These are phyloP conservation scores for Mortierella antarctica DNA, from an alignment of 192 early-diverging fungal species.

Conservation along the genomic window DNA sequence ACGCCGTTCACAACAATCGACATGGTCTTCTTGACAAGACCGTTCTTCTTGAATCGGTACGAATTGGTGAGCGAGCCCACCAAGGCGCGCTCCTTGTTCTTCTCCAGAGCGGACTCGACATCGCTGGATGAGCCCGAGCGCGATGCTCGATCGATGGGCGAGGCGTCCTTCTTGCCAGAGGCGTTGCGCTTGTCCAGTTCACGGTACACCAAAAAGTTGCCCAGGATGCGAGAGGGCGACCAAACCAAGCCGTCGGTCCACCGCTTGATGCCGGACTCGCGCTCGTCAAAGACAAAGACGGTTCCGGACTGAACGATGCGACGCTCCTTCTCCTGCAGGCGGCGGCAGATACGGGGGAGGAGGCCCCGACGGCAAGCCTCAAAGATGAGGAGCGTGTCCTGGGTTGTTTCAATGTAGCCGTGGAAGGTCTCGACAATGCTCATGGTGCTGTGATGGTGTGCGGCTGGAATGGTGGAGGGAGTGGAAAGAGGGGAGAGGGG, in stretches of 20 bases:
- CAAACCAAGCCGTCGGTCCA: constrained; percentile 89
- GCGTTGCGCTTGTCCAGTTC: constrained; percentile 67
- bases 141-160: constrained; percentile 55
- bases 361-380: constrained; percentile 80
- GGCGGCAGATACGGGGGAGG: constrained; percentile 73
- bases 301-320: constrained; percentile 77
- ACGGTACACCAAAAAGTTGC: constrained; percentile 85
- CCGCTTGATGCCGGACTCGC: constrained; percentile 84
- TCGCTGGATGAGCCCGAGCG: constrained; percentile 46
- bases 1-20: constrained; percentile 76
- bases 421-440: constrained; percentile 68
- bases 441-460: constrained; percentile 28
- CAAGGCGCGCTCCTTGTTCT: constrained; percentile 64
- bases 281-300: constrained; percentile 89
- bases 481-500: constrained; percentile 4
- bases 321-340: constrained; percentile 80
- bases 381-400: constrained; percentile 82
- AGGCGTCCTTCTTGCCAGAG: constrained; percentile 63
- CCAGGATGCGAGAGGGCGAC: constrained; percentile 86
- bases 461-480: constrained; percentile 1
- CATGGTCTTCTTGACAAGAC: constrained; percentile 84
- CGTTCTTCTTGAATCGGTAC: constrained; percentile 68
- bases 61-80: constrained; percentile 68
- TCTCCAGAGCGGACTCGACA: constrained; percentile 54
- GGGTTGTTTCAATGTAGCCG: constrained; percentile 78